These are phyloP conservation scores for Stenocarpella maydis DNA, from an alignment of 2,329 filamentous ascomycete species.

Conservation along the genomic window DNA sequence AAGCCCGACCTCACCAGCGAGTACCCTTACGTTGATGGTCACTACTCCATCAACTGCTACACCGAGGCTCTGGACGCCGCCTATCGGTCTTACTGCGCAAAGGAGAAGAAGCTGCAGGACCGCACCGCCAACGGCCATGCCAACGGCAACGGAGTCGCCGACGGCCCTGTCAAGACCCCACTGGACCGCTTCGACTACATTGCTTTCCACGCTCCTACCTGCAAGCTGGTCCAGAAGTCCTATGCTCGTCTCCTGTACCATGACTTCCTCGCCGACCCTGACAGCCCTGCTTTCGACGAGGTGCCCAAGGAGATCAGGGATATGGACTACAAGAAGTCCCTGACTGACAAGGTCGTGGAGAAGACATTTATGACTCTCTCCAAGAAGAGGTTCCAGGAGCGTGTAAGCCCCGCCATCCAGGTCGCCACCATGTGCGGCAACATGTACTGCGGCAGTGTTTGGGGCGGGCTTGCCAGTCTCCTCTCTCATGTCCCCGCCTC, in stretches of 20 bases:
- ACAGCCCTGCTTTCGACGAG: conserved; percentile 73
- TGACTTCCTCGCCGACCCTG: conserved; percentile 78
- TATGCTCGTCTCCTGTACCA: conserved; percentile 87
- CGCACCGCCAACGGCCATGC: conserved; percentile 54
- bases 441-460: no score
- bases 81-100: conserved; percentile 82
- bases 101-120: conserved; percentile 67
- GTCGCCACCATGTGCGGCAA: no score
- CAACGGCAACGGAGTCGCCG: conserved; percentile 65
- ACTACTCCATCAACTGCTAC: conserved; percentile 85
- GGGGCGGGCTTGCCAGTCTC: conserved; percentile 77
- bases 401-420: conserved; percentile 74
- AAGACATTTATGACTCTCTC: conserved; percentile 86
- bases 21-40: conserved; percentile 85
- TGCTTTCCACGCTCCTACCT: conserved; percentile 83
- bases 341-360: conserved; percentile 83
- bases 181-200: conserved; percentile 87
- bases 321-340: conserved; percentile 80
- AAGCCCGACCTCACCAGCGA: conserved; percentile 89
- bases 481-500: conserved; percentile 70
- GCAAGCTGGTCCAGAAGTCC: conserved; percentile 87
- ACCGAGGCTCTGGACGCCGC: conserved; percentile 80
- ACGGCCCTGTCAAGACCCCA: no score
- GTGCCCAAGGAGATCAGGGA: conserved; percentile 80
- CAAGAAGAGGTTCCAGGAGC: conserved; percentile 85